These are phyloP conservation scores for Kuraishia hungarica DNA, from an alignment of 805 yeast species.

Conservation along the genomic window DNA sequence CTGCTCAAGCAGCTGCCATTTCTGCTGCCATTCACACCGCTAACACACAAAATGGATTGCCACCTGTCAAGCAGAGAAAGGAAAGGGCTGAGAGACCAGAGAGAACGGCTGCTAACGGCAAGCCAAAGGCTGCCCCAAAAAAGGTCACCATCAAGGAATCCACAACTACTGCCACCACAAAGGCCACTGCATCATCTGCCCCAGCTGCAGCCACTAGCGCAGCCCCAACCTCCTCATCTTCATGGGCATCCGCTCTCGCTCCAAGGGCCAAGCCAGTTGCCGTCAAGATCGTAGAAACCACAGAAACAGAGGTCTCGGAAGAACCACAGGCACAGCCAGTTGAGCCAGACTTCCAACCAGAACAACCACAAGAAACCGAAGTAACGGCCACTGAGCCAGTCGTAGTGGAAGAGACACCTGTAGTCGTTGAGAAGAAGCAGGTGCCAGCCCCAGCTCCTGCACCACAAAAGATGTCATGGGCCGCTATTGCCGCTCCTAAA, in stretches of 20 bases:
- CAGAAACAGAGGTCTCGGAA: not conserved
- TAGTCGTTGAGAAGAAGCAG: conserved; percentile 1
- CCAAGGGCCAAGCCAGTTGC: conserved; percentile 13
- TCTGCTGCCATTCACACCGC: conserved; percentile 4
- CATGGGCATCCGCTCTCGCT: conserved; percentile 26
- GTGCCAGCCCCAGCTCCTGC: conserved; percentile 4
- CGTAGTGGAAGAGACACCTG: not conserved
- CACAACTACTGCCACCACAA: conserved; percentile 16
- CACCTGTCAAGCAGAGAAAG: not conserved
- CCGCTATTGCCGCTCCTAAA: conserved; percentile 7
- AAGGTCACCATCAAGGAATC: conserved; percentile 4
- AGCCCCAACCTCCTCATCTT: conserved; percentile 7
- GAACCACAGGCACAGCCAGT: not conserved
- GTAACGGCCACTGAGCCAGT: not conserved
- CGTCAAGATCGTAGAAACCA: not conserved
- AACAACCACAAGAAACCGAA: not conserved
- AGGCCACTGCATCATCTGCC: conserved; percentile 5
- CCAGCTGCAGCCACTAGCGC: conserved; percentile 5
- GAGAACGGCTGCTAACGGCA: conserved; percentile 1
- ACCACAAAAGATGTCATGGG: conserved; percentile 5
- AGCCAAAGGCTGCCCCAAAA: conserved; percentile 2
- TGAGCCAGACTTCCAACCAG: not conserved
- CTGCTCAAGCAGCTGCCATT: conserved; percentile 2
- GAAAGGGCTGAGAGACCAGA: conserved; percentile 1
- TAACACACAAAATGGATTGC: conserved; percentile 1